Conservation (phyloP, 1,139 yeast species). For the Magnusiomyces fungicola region DNA sequence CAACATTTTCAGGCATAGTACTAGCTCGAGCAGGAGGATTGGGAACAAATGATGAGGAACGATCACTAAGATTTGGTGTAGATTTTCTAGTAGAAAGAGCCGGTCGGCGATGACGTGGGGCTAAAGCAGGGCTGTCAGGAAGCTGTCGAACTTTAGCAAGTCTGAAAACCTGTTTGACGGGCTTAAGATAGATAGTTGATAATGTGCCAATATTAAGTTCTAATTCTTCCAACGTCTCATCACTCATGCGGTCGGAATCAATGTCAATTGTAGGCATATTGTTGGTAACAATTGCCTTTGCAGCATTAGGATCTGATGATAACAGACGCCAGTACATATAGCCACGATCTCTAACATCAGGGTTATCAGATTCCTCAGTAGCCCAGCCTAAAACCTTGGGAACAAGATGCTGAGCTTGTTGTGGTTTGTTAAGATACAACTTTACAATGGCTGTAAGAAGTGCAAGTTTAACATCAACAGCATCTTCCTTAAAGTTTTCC, state of each 20-base stretch:
- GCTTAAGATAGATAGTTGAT: slow-evolving; percentile 78
- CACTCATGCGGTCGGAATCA: slow-evolving; percentile 66
- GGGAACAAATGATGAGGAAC: slow-evolving; percentile 3
- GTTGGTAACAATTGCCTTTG: slow-evolving; percentile 53
- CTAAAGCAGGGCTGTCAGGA: slow-evolving; percentile 57
- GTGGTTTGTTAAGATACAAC: slow-evolving; percentile 52
- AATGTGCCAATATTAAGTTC: slow-evolving; percentile 76
- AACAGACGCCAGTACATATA: slow-evolving; percentile 79
- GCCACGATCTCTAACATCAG: slow-evolving; percentile 83
- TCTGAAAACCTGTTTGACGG: slow-evolving; percentile 72
- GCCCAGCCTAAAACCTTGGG: slow-evolving; percentile 58
- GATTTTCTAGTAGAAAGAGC: slow-evolving; percentile 11
- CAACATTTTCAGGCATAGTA: background rate
- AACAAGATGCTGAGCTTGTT: slow-evolving; percentile 49
- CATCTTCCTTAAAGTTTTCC: slow-evolving; percentile 48
- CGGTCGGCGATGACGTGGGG: slow-evolving; percentile 27
- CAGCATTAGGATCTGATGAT: slow-evolving; percentile 39
- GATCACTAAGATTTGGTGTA: slow-evolving; percentile 9
- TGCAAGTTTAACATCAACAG: slow-evolving; percentile 66
- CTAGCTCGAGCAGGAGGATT: background rate
- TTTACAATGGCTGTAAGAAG: slow-evolving; percentile 70
- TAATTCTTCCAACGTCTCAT: slow-evolving; percentile 65
- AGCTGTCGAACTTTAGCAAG: slow-evolving; percentile 50
- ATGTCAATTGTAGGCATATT: slow-evolving; percentile 53
- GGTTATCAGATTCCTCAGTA: slow-evolving; percentile 67